Conservation (phyloP, 2,329 filamentous ascomycete genomes). For the Pestalotiopsis fici region DNA sequence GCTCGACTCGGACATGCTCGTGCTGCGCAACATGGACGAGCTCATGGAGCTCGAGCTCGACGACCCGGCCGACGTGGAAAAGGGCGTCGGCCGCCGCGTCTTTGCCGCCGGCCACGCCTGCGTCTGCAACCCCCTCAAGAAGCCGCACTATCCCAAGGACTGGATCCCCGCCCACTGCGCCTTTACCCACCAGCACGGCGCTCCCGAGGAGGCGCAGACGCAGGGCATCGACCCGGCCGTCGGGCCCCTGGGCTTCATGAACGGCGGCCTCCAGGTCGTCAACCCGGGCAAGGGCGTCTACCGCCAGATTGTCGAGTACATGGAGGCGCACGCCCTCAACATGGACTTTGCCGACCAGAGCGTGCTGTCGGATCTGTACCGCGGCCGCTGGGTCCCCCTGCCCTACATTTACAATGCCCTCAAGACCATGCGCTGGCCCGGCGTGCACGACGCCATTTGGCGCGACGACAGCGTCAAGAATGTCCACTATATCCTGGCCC, state of each 20-base stretch:
- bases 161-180: constrained; percentile 64
- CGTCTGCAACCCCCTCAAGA: constrained; percentile 80
- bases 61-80: constrained; percentile 34
- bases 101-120: constrained; percentile 86
- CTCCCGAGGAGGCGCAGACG: constrained; percentile 47
- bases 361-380: constrained; percentile 56
- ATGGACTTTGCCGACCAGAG: constrained; percentile 63
- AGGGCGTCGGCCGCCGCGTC: constrained; percentile 57
- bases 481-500: constrained; percentile 61
- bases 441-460: constrained; percentile 59
- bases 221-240: constrained; percentile 43
- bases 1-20: constrained; percentile 87
- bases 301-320: constrained; percentile 49
- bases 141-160: constrained; percentile 74
- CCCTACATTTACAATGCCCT: constrained; percentile 65
- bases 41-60: constrained; percentile 83
- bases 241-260: constrained; percentile 53
- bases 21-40: constrained; percentile 85
- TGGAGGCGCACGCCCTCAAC: constrained; percentile 46
- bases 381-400: constrained; percentile 56
- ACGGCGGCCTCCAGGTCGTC: constrained; percentile 59
- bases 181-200: constrained; percentile 54
- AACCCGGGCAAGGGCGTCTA: constrained; percentile 51
- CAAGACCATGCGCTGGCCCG: constrained; percentile 57
- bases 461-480: constrained; percentile 59